Base-by-base conservation (phyloP, 345 rosid genomes). In the Eucalyptus sp. region DNA sequence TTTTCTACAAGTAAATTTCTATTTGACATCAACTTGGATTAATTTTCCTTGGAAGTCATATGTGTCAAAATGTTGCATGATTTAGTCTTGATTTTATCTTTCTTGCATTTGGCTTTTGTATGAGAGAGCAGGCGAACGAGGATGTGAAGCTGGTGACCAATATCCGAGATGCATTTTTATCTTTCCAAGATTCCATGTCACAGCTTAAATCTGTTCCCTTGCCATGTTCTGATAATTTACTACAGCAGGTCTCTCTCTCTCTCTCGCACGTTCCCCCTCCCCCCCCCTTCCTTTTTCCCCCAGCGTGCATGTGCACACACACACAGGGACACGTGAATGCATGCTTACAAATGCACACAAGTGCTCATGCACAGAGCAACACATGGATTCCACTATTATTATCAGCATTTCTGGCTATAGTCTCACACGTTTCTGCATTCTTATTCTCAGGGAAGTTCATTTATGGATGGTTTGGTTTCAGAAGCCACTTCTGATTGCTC, bases 111-210 rank as follows among this genome's bases (percentile, higher is more conserved):
- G 10, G 48, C 48, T 88, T 48, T n/a, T 87, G 89, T 92, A 91
- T 71, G 86, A 92, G 91, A 62, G 93, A 91, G 85, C 96, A 97
- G 99, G 93, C 95, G 64, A 76, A 86, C 44, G 99, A 93, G 96
- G 96, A 96, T 93, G 86, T 90, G 93, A 94, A 93, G 90, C 90
- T 95, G 91, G 96, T 96, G 88, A 91, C 91, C 71, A 94, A 91
- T 92, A 93, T 97, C 87, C 94, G 92, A 92, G 94, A 95, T 89
- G 91, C 91, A 89, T 95, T 96, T 92, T 94, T 88, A 18, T 86
- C 95, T 52, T 93, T 94, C 89, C 94, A 94, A 87, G 97, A 94
- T 90, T 90, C 95, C 87, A 83, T 94, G 64, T 88, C 92, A 37
- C 93, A 90, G 90, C 93, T 93, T 90, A 89, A 89, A 86, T 88